phyloP scores from a whole-genome alignment of 352 stramenopile genomes.

The Pythium monospermum region DNA sequence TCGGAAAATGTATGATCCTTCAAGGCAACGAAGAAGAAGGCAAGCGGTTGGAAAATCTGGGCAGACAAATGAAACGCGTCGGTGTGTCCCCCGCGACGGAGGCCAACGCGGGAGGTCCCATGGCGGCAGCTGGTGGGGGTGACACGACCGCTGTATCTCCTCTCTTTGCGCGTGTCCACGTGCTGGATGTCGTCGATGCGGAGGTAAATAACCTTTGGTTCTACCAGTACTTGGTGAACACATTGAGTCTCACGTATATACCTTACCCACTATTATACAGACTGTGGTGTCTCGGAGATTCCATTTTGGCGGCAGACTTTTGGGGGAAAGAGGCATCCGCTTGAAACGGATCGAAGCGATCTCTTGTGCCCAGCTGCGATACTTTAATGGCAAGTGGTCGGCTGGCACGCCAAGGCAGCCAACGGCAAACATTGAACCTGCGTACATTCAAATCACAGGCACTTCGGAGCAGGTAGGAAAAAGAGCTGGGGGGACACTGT shows the following conservation, averaged over 20 bases:
- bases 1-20: conserved; percentile 62
- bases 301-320: conserved; percentile 52
- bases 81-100: conserved; percentile 28
- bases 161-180: conserved; percentile 23
- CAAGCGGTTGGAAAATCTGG: conserved; percentile 40
- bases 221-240: background rate
- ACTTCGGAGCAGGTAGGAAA: conserved; percentile 40
- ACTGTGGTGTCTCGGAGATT: conserved; percentile 52
- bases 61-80: conserved; percentile 56
- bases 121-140: conserved; percentile 1
- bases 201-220: conserved; percentile 15
- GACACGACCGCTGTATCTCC: conserved; percentile 2
- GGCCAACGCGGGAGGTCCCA: background rate
- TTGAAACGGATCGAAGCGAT: conserved; percentile 58
- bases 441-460: conserved; percentile 49
- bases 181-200: conserved; percentile 28
- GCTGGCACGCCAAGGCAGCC: conserved; percentile 19
- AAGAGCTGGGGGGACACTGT: background rate
- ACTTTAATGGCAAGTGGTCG: conserved; percentile 40
- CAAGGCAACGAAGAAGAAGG: conserved; percentile 65
- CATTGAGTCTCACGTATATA: background rate
- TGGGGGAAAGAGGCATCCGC: conserved; percentile 58
- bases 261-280: conserved; percentile 16
- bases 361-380: conserved; percentile 48
- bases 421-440: conserved; percentile 20